Evolutionary conservation across 768 basidiomycete genomes (phyloP), one percentile per base, ranked within the genome.

Genomic region (Suillus decipiens): DNA sequence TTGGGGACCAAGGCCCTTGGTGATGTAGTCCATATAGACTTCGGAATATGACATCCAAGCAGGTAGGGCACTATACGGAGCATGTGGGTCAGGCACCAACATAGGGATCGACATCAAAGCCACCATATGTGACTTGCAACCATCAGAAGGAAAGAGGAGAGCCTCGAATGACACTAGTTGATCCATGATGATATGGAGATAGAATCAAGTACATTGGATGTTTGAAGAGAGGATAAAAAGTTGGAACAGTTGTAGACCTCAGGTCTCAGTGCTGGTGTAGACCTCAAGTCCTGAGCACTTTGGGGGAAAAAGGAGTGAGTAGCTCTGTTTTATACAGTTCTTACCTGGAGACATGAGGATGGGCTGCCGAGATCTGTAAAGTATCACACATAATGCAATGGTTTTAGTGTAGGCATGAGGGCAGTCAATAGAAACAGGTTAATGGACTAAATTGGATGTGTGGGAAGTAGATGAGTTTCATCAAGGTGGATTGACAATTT

Each of bases 1-100:
- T 62, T 86, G 82, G n/a, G 85, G 76, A 39, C 87, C 88, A 63
- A 85, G 80, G 60, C 84, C 83, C 76, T 92, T 89, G 70, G 89
- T 90, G 68, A 93, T 87, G 75, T 88, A 90, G 75, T 93, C 90
- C 91, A 93, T 93, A 71, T 89, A 86, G 47, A 90, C 84, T 73
- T 93, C 91, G 12, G 92, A 92, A 73, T 93, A 91, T 0, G 92
- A 92, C 80, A 90, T 83, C 59, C 88, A 86, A 53, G 85, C 76
- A 37, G 81, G 81, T 34, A 80, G 75, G 61, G 77, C 71, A 47
- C 79, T 79, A 60, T 82, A 81, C 12, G 80, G 74, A 15, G 76
- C 76, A 63, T 83, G 82, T 53, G 81, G 80, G 61, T 78, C 75
- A 17, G 78, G 76, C 63, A 79, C 69, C 60, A 80, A 72, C 64